Evolutionary conservation across 169 alveolate species (phyloP).

Genomic region (Besnoitia besnoiti): DNA sequence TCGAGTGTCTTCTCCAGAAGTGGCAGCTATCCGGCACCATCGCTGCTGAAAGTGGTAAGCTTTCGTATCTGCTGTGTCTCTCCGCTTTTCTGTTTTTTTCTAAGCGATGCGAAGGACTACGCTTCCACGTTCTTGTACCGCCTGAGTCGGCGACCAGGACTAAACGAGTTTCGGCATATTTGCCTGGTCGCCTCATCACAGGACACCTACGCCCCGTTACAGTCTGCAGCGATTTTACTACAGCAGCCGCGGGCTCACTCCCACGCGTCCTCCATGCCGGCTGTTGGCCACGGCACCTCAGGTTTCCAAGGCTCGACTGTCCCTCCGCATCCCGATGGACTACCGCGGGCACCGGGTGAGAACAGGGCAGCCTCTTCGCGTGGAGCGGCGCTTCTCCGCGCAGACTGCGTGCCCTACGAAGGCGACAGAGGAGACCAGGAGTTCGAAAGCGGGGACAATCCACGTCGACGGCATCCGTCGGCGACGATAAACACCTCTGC

Average conservation of each 20-base stretch:
- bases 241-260: background rate
- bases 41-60: no score
- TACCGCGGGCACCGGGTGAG: background rate
- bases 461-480: background rate
- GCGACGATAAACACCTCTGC: background rate
- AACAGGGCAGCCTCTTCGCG: background rate
- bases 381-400: background rate
- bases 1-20: background rate
- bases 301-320: background rate
- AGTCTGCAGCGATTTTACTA: constrained; percentile 38
- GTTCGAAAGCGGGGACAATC: background rate
- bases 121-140: background rate
- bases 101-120: constrained; percentile 32
- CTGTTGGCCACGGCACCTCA: background rate
- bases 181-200: constrained; percentile 46
- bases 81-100: no score
- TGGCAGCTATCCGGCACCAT: no score
- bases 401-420: background rate
- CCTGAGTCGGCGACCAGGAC: constrained; percentile 29
- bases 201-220: constrained; percentile 44
- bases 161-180: constrained; percentile 41
- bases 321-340: background rate
- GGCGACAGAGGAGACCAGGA: background rate
- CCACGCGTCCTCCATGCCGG: background rate
- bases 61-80: no score